Evolutionary conservation across 352 stramenopile genomes (phyloP), one percentile per base, ranked within the genome.

Genomic region (Phytophthora ohioensis): DNA sequence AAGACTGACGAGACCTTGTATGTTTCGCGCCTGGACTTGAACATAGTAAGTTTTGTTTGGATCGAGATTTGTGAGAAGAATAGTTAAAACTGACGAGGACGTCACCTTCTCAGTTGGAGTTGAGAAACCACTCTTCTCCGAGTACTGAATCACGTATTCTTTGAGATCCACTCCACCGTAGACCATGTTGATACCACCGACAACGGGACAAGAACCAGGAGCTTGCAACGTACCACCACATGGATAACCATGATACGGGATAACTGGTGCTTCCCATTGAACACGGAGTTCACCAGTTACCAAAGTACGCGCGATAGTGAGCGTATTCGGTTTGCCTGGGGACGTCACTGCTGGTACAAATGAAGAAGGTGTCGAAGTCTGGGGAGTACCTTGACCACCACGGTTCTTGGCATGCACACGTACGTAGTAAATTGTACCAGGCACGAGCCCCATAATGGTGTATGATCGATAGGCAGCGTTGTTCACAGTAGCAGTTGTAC

Each of bases 111-210:
- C 93, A 47, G 86, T 88, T 35, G 78, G 76, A 59, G 82, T 82
- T 7, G 79, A 86, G 55, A 98, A 97, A 41, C 81, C 75, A 43
- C 69, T 85, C n/a, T 59, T 80, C 38, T 82, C 75, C 0, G 81
- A 77, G 88, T 92, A 99, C 73, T 99, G 95, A 12, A 99, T 90
- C 3, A 97, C 54, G 79, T 99, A 99, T 21, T 86, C 84, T 64
- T 88, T 80, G 31, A 99, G 88, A 21, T 77, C 79, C 35, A 89
- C 88, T 47, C 96, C 97, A 21, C 95, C 95, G 70, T 95, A 91
- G 11, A 95, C 94, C 36, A 95, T 91, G 73, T 97, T 97, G 5
- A 88, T 67, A 8, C 79, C 87, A 38, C 91, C 85, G 35, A 85
- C 79, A 34, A 85, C 63, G 4, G 85, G 85, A 46, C 87, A 95